These are phyloP conservation scores for Colletotrichum agaves DNA, from an alignment of 2,329 filamentous ascomycete species.

Conservation along the genomic window DNA sequence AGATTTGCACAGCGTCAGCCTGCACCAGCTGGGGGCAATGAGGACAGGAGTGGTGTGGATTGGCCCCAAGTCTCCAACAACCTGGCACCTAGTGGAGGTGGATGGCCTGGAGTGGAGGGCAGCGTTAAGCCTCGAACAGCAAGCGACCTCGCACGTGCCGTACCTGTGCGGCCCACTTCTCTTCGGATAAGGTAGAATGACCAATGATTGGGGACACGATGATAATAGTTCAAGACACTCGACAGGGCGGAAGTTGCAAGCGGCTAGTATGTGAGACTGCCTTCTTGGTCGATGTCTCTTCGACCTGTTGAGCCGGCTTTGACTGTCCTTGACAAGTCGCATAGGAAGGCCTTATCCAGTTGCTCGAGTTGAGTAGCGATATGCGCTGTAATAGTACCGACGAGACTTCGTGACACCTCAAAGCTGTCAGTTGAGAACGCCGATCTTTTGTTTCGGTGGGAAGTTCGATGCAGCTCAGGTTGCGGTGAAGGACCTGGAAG, in stretches of 20 bases:
- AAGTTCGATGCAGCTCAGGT: neutral
- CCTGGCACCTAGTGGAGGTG: neutral
- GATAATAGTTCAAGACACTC: neutral
- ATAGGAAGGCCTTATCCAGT: neutral
- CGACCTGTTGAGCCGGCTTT: neutral
- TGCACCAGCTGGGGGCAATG: neutral
- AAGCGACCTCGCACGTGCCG: conserved; percentile 20
- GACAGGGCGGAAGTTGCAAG: neutral
- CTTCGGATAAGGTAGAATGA: conserved; percentile 4
- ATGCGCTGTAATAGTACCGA: conserved; percentile 1
- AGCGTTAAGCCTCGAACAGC: neutral
- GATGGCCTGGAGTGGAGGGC: conserved; percentile 3
- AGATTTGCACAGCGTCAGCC: conserved; percentile 11
- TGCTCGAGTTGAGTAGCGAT: neutral
- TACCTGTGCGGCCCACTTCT: neutral
- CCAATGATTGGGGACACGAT: neutral
- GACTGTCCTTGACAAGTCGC: neutral
- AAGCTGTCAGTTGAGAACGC: conserved; percentile 14
- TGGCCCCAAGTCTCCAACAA: neutral
- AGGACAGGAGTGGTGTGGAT: conserved; percentile 1
- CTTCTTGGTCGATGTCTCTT: no score
- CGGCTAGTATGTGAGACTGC: neutral
- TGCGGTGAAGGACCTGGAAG: neutral
- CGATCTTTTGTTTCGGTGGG: conserved; percentile 1
- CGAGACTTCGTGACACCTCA: conserved; percentile 6